Conservation (phyloP, 1,284 basidiomycete genomes). For the Pyrrhoderma noxium region DNA sequence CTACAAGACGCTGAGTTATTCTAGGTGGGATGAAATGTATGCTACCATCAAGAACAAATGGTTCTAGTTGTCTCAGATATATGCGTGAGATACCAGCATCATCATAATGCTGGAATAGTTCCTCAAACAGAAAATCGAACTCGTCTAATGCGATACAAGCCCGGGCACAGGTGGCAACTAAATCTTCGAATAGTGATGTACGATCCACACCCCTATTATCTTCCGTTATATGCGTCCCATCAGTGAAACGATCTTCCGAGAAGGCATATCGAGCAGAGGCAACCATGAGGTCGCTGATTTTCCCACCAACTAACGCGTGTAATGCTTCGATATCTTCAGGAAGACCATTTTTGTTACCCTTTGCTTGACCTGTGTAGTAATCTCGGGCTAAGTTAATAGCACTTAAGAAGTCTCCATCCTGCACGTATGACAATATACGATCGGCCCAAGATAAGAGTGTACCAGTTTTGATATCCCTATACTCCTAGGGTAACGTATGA, state of each 20-base stretch:
- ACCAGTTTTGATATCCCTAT: constrained; percentile 71
- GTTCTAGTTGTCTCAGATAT: constrained; percentile 79
- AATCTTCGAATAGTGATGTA: constrained; percentile 81
- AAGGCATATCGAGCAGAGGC: constrained; percentile 90
- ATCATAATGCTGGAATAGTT: constrained; percentile 87
- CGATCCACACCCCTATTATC: constrained; percentile 90
- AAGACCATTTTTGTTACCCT: constrained; percentile 86
- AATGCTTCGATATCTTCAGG: constrained; percentile 59
- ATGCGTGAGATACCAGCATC: constrained; percentile 83
- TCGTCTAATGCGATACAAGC: constrained; percentile 80
- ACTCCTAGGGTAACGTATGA: constrained; percentile 38
- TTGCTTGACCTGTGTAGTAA: constrained; percentile 78
- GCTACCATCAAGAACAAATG: constrained; percentile 72
- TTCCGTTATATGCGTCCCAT: constrained; percentile 75
- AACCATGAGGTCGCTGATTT: constrained; percentile 76
- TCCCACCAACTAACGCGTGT: constrained; percentile 63
- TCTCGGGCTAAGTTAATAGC: constrained; percentile 83
- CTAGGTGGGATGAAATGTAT: constrained; percentile 76
- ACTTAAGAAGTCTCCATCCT: constrained; percentile 81
- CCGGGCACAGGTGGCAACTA: constrained; percentile 76
- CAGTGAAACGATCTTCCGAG: constrained; percentile 89
- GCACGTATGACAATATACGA: constrained; percentile 77
- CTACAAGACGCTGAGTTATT: constrained; percentile 81
- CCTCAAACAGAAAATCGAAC: constrained; percentile 85
- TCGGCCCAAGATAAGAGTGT: constrained; percentile 95